Base-by-base conservation (phyloP, 352 stramenopile genomes). In the Globisporangium radiosum region DNA sequence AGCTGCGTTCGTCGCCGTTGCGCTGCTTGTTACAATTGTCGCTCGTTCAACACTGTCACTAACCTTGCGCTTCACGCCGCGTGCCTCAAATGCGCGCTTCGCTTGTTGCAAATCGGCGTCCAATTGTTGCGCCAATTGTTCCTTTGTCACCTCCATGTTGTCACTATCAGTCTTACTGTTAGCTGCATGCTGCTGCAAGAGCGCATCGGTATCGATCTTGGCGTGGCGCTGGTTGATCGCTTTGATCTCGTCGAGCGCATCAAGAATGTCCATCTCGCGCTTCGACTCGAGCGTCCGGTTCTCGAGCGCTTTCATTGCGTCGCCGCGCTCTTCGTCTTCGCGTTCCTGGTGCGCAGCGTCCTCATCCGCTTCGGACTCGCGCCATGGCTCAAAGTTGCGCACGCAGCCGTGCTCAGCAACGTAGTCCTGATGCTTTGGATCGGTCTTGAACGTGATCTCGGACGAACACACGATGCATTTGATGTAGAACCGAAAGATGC, bases 341-440 rank as follows among this genome's bases (percentile, higher is more conserved):
- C 80, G 71, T 62, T 94, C 62, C 57, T 83, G 71, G 13, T 84
- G 25, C n/a, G 84, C 82, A 8, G 78, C 81, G 49, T 90, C 75
- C 60, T 93, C 67, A 39, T 87, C 73, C 52, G 81, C 76, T 60
- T 90, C 69, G 0, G 62, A 95, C 69, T 99, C 95, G 42, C 96
- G 90, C 85, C 96, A 98, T 0, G 96, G 82, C 70, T 99, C 97
- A 79, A 98, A 99, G 66, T 98, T 99, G 54, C 97, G 81, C 47
- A 95, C 97, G 40, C 90, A 98, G 33, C 97, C 97, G 54, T 86
- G 88, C 75, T 99, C 97, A 39, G 97, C 94, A 62, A 97, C 93
- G 70, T 99, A 99, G 66, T 99, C 96, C 14, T 89, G 85, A 70
- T 98, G 98, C 68, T 99, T 90, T 1, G 97, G 97, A 82, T 99